A percentile compares a stretch with the other conserved stretches of the same genome.
These are phyloP conservation scores for Nitzschia putrida DNA, from an alignment of 108 stramenopile species.

Conservation along the genomic window DNA sequence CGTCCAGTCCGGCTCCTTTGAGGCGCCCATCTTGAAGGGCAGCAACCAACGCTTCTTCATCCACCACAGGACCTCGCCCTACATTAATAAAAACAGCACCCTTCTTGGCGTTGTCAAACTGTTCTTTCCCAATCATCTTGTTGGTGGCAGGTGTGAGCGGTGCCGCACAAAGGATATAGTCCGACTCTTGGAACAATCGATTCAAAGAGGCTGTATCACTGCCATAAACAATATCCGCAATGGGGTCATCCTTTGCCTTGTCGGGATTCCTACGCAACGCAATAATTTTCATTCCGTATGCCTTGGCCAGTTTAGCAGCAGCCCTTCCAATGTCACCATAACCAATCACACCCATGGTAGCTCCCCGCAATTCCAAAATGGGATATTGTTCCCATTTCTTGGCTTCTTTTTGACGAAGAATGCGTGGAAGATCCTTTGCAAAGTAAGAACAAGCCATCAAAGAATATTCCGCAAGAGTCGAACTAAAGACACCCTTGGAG, in stretches of 20 bases:
- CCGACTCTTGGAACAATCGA: slow-evolving; percentile 58
- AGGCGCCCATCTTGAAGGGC: slow-evolving; percentile 62
- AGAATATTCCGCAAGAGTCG: slow-evolving; percentile 88
- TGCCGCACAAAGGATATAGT: slow-evolving; percentile 78
- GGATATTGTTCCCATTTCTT: slow-evolving; percentile 74
- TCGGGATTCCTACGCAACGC: slow-evolving; percentile 69
- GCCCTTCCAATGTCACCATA: slow-evolving; percentile 92
- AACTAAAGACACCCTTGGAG: slow-evolving; percentile 86
- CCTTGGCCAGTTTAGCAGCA: slow-evolving; percentile 72
- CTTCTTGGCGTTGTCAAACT: slow-evolving; percentile 63
- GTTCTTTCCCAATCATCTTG: slow-evolving; percentile 60
- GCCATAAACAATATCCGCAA: slow-evolving; percentile 63
- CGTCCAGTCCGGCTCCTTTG: slow-evolving; percentile 88
- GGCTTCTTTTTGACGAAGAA: slow-evolving; percentile 68
- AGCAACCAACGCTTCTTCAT: slow-evolving; percentile 77
- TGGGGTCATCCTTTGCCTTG: slow-evolving; percentile 48
- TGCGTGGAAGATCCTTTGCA: slow-evolving; percentile 89
- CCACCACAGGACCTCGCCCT: slow-evolving; percentile 87
- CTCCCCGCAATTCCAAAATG: slow-evolving; percentile 70
- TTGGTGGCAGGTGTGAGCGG: slow-evolving; percentile 78
- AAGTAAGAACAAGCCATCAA: slow-evolving; percentile 89
- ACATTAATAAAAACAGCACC: slow-evolving; percentile 86
- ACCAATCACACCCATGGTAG: slow-evolving; percentile 85
- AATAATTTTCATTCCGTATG: slow-evolving; percentile 83
- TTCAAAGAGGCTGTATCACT: slow-evolving; percentile 45